These are phyloP conservation scores for Tephrocybe rancida DNA, from an alignment of 768 basidiomycete genomes.

Conservation along the genomic window DNA sequence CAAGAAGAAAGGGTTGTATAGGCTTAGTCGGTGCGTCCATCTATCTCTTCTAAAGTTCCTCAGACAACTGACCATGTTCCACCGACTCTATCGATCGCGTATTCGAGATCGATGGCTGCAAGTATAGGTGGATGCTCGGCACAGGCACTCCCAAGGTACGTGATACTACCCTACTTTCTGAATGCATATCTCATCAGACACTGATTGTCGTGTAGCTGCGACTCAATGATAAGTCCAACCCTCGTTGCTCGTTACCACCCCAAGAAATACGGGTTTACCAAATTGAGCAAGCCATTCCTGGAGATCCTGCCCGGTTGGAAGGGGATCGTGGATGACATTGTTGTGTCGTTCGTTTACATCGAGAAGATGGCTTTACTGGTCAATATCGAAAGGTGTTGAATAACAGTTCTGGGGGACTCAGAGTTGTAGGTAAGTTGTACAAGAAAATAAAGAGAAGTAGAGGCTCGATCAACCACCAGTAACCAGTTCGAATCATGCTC, in stretches of 20 bases:
- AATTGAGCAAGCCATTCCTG: slow-evolving; percentile 18
- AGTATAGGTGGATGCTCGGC: slow-evolving; percentile 25
- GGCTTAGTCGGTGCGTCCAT: slow-evolving; percentile 21
- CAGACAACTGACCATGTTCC: too few species aligned
- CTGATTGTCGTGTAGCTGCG: slow-evolving; percentile 13
- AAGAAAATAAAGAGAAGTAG: too few species aligned
- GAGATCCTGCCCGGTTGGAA: slow-evolving; percentile 30
- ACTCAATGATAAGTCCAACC: slow-evolving; percentile 9
- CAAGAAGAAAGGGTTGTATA: slow-evolving; percentile 23
- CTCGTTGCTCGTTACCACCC: slow-evolving; percentile 23
- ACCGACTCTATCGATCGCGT: slow-evolving; percentile 21
- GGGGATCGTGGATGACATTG: slow-evolving; percentile 29
- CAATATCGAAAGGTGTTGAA: too few species aligned
- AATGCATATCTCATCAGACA: background rate
- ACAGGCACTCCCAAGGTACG: slow-evolving; percentile 17
- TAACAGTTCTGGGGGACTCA: too few species aligned
- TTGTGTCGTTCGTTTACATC: slow-evolving; percentile 33
- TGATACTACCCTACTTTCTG: background rate
- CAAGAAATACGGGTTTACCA: slow-evolving; percentile 9
- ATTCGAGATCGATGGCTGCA: slow-evolving; percentile 23
- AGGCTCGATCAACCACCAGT: too few species aligned
- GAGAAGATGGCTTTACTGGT: too few species aligned
- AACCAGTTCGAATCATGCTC: too few species aligned
- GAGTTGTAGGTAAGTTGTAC: too few species aligned
- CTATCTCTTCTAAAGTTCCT: too few species aligned